Evolutionary conservation across 2,329 filamentous ascomycete genomes (phyloP), one percentile per base, ranked within the genome.

Genomic region (Stagonosporopsis cucurbitacearum): DNA sequence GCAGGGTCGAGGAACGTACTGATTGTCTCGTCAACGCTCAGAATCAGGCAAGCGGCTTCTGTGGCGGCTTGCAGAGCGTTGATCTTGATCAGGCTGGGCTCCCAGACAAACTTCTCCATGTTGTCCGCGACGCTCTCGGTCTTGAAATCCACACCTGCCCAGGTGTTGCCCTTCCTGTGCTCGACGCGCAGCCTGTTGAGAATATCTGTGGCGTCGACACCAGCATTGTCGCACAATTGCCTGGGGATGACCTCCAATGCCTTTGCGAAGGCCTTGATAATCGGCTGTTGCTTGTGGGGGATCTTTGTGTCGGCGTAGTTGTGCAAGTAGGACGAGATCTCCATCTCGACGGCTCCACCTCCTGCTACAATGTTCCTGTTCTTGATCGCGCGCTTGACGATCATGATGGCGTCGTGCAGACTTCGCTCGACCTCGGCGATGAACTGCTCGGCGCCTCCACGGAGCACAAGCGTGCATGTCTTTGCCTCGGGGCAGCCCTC

Each of bases 381-480:
- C 81, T 91, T 92, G 78, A 98, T 92, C 25, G 95, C 92, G 59
- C 96, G 92, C 86, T 98, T 98, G 74, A 99, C 95, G 71, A 99
- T 96, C 95, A 99, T 99, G 79, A 99, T 98, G 68, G 95, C 95
- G 72, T 99, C 95, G 82, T 99, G 95, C 65, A 99, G 85, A 74
- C 92, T 96, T 63, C 95, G 91, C 82, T 99, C 95, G 1, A 97
- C 95, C 78, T 99, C 95, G 55, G 95, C 95, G 69, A 99, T 99
- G 80, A 99, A 99, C 77, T 99, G 95, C 82, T 99, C 95, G 32
- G 95, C 95, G 64, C 95, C 95, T 71, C 95, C 95, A 73, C 95
- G 91, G 61, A 99, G 88, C 36, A 99, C 88, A 19, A 99, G 83
- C 9, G 95, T 99, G 84, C 95, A 99, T 1, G 95, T 98, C 85